phyloP scores from a whole-genome alignment of 768 basidiomycete species.

The Collybiopsis luxurians region DNA sequence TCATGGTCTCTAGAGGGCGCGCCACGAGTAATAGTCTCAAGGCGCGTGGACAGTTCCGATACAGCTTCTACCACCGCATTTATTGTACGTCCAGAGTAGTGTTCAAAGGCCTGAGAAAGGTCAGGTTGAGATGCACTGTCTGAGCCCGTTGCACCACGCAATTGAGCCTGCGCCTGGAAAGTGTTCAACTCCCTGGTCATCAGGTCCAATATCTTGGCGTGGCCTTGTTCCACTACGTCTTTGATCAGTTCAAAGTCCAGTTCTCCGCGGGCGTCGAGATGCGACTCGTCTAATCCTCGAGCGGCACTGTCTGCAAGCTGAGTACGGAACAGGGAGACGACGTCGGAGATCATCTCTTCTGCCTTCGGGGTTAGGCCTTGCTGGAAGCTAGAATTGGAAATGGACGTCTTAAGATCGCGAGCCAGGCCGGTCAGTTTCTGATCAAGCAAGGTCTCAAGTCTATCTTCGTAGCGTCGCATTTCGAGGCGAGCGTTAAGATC shows the following conservation, averaged over 20 bases:
- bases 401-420: constrained; percentile 29
- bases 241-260: constrained; percentile 76
- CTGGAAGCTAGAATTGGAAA: constrained; percentile 20
- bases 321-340: constrained; percentile 63
- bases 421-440: constrained; percentile 60
- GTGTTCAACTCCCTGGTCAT: constrained; percentile 61
- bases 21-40: constrained; percentile 49
- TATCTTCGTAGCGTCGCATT: constrained; percentile 57
- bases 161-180: constrained; percentile 23
- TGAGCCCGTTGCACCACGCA: constrained; percentile 13
- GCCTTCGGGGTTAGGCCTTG: constrained; percentile 40
- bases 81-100: constrained; percentile 54
- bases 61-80: constrained; percentile 61
- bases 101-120: constrained; percentile 50
- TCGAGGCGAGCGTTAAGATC: constrained; percentile 58
- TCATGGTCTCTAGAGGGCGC: constrained; percentile 54
- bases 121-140: constrained; percentile 25
- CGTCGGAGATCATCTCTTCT: constrained; percentile 62
- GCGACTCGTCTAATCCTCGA: constrained; percentile 56
- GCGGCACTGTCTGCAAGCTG: constrained; percentile 65
- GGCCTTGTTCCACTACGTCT: constrained; percentile 64
- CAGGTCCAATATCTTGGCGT: constrained; percentile 53
- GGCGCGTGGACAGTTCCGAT: constrained; percentile 50
- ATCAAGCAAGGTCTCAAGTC: constrained; percentile 63
- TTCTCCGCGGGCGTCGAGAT: constrained; percentile 72